Evolutionary conservation across 148 eudicot species (phyloP).

Genomic region (Nepenthes gracilis): DNA sequence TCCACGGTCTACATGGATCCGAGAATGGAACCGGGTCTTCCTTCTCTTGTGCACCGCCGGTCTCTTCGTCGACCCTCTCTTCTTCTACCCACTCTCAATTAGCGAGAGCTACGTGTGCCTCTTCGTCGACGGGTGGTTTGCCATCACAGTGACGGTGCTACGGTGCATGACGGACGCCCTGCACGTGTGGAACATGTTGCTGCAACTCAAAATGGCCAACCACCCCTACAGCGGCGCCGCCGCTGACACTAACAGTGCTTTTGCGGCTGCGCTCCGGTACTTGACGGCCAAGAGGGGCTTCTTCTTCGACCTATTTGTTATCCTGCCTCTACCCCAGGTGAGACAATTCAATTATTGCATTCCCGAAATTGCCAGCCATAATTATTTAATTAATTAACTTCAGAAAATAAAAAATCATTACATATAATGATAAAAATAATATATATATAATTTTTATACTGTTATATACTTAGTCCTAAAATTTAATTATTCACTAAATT

Average conservation of each 20-base stretch:
- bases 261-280: conserved; percentile 26
- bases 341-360: background rate
- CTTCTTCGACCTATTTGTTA: conserved; percentile 72
- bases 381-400: no score
- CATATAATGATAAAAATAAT: no score
- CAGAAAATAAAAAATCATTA: no score
- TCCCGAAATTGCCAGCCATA: no score
- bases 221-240: conserved; percentile 7
- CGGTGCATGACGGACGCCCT: conserved; percentile 76
- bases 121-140: conserved; percentile 92
- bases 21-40: conserved; percentile 80
- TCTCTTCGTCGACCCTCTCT: conserved; percentile 78
- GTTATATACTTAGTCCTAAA: no score
- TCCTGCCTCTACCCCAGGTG: conserved; percentile 95
- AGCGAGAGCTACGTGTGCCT: conserved; percentile 64
- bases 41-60: conserved; percentile 65
- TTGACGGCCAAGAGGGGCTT: conserved; percentile 44
- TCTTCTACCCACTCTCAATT: conserved; percentile 73
- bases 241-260: conserved; percentile 2
- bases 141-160: conserved; percentile 53
- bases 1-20: conserved; percentile 64
- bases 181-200: conserved; percentile 83
- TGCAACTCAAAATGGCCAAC: conserved; percentile 47
- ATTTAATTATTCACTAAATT: no score
- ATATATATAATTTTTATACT: no score